Percentiles rank a stretch among this genome's conserved stretches.
These are phyloP conservation scores for Ceratorhiza oryzae-sativae DNA, from an alignment of 1,284 basidiomycete genomes.

Conservation along the genomic window DNA sequence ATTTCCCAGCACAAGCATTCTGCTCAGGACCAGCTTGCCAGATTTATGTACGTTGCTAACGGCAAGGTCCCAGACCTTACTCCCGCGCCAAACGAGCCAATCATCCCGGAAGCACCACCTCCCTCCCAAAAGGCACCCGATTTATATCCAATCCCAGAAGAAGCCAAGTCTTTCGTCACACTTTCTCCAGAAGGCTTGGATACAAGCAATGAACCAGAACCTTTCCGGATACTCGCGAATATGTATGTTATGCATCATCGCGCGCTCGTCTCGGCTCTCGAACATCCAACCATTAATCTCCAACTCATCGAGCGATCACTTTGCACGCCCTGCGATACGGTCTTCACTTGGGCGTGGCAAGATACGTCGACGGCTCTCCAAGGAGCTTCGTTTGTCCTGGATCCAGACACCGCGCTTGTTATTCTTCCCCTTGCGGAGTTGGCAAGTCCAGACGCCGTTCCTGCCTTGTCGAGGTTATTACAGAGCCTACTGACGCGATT, in stretches of 20 bases:
- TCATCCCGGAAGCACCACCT: neutral
- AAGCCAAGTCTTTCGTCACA: conserved; percentile 5
- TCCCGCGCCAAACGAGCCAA: neutral
- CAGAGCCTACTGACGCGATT: conserved; percentile 19
- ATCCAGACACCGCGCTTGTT: conserved; percentile 10
- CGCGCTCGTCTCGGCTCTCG: conserved; percentile 14
- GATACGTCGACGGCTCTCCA: conserved; percentile 5
- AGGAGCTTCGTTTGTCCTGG: conserved; percentile 19
- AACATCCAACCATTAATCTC: conserved; percentile 5
- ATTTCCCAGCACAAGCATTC: conserved; percentile 13
- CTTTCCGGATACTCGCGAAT: conserved; percentile 1
- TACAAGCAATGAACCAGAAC: neutral
- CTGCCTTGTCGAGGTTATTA: conserved; percentile 5
- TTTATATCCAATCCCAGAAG: conserved; percentile 11
- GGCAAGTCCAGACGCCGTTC: conserved; percentile 10
- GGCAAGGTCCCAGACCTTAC: neutral
- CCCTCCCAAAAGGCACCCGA: neutral
- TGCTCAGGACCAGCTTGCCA: neutral
- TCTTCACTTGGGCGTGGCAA: conserved; percentile 14
- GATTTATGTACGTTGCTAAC: conserved; percentile 2
- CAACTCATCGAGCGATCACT: conserved; percentile 4
- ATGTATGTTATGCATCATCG: conserved; percentile 29
- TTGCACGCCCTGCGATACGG: neutral
- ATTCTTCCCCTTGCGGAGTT: conserved; percentile 21
- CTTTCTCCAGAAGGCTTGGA: neutral